Evolutionary conservation across 768 basidiomycete species (phyloP), one percentile per base, ranked within the genome.

Genomic region (Leccinum barrowsii): DNA sequence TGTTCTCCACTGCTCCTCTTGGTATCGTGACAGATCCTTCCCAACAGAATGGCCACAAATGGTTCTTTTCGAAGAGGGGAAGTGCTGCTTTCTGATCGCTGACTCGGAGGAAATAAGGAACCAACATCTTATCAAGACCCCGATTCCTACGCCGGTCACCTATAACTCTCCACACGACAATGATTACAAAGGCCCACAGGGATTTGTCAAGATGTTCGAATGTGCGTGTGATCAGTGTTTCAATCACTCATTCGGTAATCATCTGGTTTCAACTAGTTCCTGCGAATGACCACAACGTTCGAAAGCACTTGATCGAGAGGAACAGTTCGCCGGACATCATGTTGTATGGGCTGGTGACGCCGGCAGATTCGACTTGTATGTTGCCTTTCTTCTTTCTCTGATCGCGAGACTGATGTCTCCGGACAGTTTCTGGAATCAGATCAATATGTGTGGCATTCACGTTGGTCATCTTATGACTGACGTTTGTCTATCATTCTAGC

Each of bases 321-420:
- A 87, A 90, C 62, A 87, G 82, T 63, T 86, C 89, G 1, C 91
- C 91, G 0, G 90, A 92, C 64, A 91, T 94, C 57, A 68, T 93
- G 44, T 82, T 90, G 2, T 90, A 91, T 63, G 89, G 89, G 11
- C 74, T 94, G 19, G 89, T 94, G 35, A 85, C 84, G 1, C 82
- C 87, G 0, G 82, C 83, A 48, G 91, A 93, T 94, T 93, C 63
- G 80, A 89, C 35, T 89, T 93, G 89, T 91, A 63, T 35, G 90
- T 79, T 12, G 0, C 6, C 24, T 30, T 30, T 30, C 8, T 28
- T 21, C 32, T 7, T 26, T 21, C 28, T 17, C 28, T 11, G 19
- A 44, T 15, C 35, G 13, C 15, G 52, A 21, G 30, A 60, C 46
- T 62, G 28, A 63, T 44, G 28, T 56, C 48, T 17, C 4, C 15